phyloP scores from a whole-genome alignment of 176 grass and related monocot species.

The Neostapfia colusana region DNA sequence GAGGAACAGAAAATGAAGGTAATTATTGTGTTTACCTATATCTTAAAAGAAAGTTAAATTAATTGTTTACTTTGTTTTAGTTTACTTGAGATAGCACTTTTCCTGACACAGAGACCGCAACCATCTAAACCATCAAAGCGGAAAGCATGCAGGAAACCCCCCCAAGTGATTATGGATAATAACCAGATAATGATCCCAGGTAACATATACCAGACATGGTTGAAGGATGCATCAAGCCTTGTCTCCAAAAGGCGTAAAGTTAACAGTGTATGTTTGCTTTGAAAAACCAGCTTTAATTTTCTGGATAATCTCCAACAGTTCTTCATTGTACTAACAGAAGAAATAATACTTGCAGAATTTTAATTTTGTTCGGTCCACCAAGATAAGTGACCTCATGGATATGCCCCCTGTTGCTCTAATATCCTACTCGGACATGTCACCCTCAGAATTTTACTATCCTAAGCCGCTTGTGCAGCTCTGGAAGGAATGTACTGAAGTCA shows the following conservation, averaged over 20 bases:
- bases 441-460: constrained; percentile 63
- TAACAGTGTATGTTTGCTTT: constrained; percentile 50
- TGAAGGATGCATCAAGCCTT: constrained; percentile 66
- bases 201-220: constrained; percentile 77
- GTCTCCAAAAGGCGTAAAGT: constrained; percentile 69
- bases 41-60: constrained; percentile 4
- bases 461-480: constrained; percentile 62
- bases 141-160: constrained; percentile 40
- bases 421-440: constrained; percentile 40
- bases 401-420: constrained; percentile 59
- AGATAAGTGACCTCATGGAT: constrained; percentile 64
- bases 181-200: constrained; percentile 68
- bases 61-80: constrained; percentile 11
- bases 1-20: constrained; percentile 58
- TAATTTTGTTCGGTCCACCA: constrained; percentile 44
- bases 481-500: constrained; percentile 54
- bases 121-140: constrained; percentile 46
- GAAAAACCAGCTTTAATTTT: neutral
- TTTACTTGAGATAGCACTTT: constrained; percentile 35
- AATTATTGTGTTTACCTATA: constrained; percentile 21
- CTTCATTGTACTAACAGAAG: constrained; percentile 12
- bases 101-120: constrained; percentile 31
- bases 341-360: constrained; percentile 48
- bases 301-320: neutral
- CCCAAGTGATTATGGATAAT: constrained; percentile 50